These are phyloP conservation scores for Globisporangium irregulare DNA, from an alignment of 352 stramenopile species.

Conservation along the genomic window DNA sequence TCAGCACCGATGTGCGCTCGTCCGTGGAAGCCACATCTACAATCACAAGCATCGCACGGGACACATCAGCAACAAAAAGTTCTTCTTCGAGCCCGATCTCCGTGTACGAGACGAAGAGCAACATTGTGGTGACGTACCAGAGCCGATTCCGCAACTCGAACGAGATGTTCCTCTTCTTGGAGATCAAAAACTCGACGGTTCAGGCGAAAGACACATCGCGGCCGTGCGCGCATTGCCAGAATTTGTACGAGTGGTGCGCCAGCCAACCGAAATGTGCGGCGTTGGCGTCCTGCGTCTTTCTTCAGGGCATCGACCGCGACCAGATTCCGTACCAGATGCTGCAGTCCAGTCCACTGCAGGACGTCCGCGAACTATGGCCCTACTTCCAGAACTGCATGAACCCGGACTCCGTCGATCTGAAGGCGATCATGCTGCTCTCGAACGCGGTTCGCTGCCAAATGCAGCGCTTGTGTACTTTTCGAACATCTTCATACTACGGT, in stretches of 20 bases:
- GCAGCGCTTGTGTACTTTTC: conserved; percentile 39
- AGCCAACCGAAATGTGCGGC: conserved; percentile 34
- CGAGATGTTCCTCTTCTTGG: conserved; percentile 42
- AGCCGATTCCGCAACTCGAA: conserved; percentile 26
- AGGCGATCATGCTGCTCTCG: conserved; percentile 41
- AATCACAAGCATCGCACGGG: conserved; percentile 55
- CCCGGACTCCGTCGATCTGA: conserved; percentile 19
- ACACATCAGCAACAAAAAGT: conserved; percentile 1
- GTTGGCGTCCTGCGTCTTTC: conserved; percentile 38
- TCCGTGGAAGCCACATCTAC: conserved; percentile 39
- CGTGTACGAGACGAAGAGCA: conserved; percentile 33
- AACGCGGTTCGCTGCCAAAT: conserved; percentile 54
- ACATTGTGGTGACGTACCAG: conserved; percentile 48
- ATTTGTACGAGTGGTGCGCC: conserved; percentile 46
- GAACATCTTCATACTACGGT: conserved; percentile 15
- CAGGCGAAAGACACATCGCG: conserved; percentile 36
- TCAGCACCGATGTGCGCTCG: conserved; percentile 40
- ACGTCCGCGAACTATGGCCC: conserved; percentile 34
- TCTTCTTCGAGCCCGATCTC: neutral
- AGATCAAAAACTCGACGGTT: conserved; percentile 31
- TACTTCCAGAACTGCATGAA: conserved; percentile 32
- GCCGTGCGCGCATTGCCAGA: conserved; percentile 34
- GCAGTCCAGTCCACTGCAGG: conserved; percentile 11
- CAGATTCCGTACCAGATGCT: conserved; percentile 22
- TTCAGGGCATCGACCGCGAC: conserved; percentile 24